phyloP scores from a whole-genome alignment of 208 protist genomes.

The Ichthyophonus hoferi region DNA sequence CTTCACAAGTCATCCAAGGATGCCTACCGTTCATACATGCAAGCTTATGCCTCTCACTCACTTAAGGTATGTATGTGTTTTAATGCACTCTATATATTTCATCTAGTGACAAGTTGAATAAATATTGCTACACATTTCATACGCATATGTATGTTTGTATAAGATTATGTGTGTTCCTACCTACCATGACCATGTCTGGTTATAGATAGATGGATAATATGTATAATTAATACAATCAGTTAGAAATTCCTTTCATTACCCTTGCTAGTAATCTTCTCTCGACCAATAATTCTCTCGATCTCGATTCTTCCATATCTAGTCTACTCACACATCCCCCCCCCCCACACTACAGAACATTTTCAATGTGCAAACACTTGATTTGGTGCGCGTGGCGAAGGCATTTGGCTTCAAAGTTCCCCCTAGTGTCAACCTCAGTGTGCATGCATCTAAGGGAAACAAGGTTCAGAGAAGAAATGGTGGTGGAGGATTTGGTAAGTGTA shows the following conservation, averaged over 20 bases:
- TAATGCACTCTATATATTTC: neutral
- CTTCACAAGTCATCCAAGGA: slow-evolving; percentile 89
- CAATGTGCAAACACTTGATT: slow-evolving; percentile 90
- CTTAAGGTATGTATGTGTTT: slow-evolving; percentile 71
- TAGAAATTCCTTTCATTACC: no score
- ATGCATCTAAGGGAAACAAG: slow-evolving; percentile 9
- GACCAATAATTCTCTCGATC: no score
- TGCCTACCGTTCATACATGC: slow-evolving; percentile 93
- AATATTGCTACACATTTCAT: neutral
- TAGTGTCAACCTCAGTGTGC: slow-evolving; percentile 52
- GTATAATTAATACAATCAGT: no score
- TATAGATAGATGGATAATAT: no score
- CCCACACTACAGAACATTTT: slow-evolving; percentile 80
- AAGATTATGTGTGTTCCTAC: no score
- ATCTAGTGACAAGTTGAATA: neutral
- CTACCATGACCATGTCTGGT: no score
- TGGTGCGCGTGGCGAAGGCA: slow-evolving; percentile 80
- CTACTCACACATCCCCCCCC: neutral
- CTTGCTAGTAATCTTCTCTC: no score
- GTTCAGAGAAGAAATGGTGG: slow-evolving; percentile 7
- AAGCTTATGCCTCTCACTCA: slow-evolving; percentile 93
- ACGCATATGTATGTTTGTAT: neutral
- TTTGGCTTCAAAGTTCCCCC: slow-evolving; percentile 67
- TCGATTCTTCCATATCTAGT: no score
- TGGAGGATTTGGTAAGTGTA: slow-evolving; percentile 20